phyloP scores from a whole-genome alignment of 805 yeast genomes.

The Cyberlindnera euphorbiiphila region DNA sequence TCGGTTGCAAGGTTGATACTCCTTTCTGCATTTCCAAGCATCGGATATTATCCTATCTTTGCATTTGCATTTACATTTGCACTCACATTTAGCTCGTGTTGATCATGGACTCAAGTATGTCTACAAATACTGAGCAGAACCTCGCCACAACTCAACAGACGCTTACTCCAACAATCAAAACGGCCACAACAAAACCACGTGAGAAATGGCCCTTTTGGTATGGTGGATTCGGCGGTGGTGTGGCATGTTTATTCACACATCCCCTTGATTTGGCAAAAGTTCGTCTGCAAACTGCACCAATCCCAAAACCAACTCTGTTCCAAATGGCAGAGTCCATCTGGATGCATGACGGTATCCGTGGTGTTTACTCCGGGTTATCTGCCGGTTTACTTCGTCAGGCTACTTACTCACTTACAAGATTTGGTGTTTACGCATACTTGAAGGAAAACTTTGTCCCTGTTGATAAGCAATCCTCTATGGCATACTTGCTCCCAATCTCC shows the following conservation, averaged over 20 bases:
- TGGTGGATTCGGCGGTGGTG: constrained; percentile 67
- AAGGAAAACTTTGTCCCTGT: constrained; percentile 50
- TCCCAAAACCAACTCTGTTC: constrained; percentile 59
- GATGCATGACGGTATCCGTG: constrained; percentile 59
- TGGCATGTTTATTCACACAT: constrained; percentile 67
- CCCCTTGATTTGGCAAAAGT: constrained; percentile 88
- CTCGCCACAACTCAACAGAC: not conserved
- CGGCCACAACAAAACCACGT: constrained; percentile 14
- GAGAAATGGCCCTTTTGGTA: constrained; percentile 51
- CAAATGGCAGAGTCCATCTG: constrained; percentile 59
- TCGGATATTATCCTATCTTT: too few relatives aligned
- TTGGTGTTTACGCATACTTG: constrained; percentile 78
- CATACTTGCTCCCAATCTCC: constrained; percentile 65
- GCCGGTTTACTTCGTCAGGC: constrained; percentile 85
- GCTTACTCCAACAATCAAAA: constrained; percentile 5
- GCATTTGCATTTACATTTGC: too few relatives aligned
- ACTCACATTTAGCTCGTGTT: too few relatives aligned
- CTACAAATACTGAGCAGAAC: constrained; percentile 6
- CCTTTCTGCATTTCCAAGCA: too few relatives aligned
- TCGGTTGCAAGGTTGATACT: too few relatives aligned
- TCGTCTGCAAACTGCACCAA: constrained; percentile 72
- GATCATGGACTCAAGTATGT: too few relatives aligned
- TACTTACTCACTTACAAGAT: constrained; percentile 81
- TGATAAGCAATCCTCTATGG: constrained; percentile 49
- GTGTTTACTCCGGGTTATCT: constrained; percentile 75